Conservation (phyloP, 2,329 filamentous ascomycete genomes). For the Diaporthe citri region DNA sequence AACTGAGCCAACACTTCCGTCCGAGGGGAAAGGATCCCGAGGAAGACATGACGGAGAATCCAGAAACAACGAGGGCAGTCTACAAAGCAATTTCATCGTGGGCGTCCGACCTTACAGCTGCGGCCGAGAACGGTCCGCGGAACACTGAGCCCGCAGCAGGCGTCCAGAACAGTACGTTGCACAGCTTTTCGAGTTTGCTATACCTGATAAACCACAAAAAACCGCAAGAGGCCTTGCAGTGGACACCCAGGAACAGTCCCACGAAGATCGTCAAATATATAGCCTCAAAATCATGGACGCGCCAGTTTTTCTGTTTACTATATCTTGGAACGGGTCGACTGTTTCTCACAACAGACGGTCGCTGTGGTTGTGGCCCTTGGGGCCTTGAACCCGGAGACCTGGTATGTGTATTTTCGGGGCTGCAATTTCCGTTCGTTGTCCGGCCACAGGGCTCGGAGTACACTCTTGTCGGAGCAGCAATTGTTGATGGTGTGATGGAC, state of each 20-base stretch:
- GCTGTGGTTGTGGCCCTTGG: not conserved
- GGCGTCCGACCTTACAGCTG: not conserved
- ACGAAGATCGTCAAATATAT: not conserved
- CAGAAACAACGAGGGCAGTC: not conserved
- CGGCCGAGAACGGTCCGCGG: not conserved
- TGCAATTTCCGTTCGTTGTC: not conserved
- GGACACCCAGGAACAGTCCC: not conserved
- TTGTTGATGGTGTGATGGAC: not conserved
- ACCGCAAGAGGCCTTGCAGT: not conserved
- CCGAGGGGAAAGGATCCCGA: not conserved
- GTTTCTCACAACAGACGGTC: not conserved
- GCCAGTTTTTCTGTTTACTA: rapidly evolving
- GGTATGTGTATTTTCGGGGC: not conserved
- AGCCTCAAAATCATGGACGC: not conserved
- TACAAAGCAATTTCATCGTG: not conserved
- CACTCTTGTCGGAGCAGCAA: not conserved
- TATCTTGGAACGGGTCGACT: not conserved
- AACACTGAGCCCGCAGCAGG: not conserved
- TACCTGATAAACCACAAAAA: not conserved
- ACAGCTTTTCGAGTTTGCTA: not conserved
- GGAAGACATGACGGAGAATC: not conserved
- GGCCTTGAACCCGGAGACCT: not conserved
- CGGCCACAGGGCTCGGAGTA: not conserved
- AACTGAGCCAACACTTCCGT: not conserved
- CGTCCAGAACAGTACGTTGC: not conserved